Percentiles rank a stretch among this genome's conserved stretches.
Conservation (phyloP, 148 eudicot species). For the Silene uniflora region DNA sequence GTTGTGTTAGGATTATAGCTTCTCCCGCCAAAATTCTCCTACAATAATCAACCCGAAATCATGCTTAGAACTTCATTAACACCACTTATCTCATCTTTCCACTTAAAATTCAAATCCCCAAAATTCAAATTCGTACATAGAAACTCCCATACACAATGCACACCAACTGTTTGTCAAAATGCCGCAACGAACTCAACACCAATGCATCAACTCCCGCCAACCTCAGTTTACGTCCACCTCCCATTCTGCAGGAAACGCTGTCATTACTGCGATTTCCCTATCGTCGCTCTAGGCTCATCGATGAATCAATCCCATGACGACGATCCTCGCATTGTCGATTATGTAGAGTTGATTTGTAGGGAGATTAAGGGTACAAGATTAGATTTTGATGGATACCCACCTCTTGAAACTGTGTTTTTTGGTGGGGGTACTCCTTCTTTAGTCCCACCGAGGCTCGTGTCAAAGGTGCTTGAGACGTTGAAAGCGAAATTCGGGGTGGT, state of each 20-base stretch:
- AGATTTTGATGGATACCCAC: conserved; percentile 42
- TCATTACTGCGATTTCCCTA: conserved; percentile 92
- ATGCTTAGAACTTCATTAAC: conserved; percentile 45
- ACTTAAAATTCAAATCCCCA: conserved; percentile 32
- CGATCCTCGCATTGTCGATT: conserved; percentile 69
- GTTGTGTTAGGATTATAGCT: too few relatives aligned
- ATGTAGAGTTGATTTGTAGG: conserved; percentile 50
- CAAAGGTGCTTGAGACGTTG: conserved; percentile 50
- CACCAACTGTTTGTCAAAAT: conserved; percentile 84
- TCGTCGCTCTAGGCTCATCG: conserved; percentile 76
- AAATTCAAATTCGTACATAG: conserved; percentile 8
- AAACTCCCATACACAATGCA: conserved; percentile 30
- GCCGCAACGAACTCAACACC: conserved; percentile 36
- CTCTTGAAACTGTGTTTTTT: conserved; percentile 83
- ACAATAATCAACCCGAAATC: conserved; percentile 6
- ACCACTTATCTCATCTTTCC: conserved; percentile 37
- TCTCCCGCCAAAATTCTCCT: neutral
- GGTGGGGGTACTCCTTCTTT: conserved; percentile 98
- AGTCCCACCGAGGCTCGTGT: conserved; percentile 74
- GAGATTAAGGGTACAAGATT: conserved; percentile 57
- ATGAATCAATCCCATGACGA: conserved; percentile 31
- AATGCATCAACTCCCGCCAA: conserved; percentile 50
- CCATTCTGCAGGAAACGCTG: conserved; percentile 98
- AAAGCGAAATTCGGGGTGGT: conserved; percentile 53
- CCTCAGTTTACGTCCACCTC: conserved; percentile 89